Evolutionary conservation across 2,329 filamentous ascomycete genomes (phyloP).

Genomic region (Fusarium metavorans): DNA sequence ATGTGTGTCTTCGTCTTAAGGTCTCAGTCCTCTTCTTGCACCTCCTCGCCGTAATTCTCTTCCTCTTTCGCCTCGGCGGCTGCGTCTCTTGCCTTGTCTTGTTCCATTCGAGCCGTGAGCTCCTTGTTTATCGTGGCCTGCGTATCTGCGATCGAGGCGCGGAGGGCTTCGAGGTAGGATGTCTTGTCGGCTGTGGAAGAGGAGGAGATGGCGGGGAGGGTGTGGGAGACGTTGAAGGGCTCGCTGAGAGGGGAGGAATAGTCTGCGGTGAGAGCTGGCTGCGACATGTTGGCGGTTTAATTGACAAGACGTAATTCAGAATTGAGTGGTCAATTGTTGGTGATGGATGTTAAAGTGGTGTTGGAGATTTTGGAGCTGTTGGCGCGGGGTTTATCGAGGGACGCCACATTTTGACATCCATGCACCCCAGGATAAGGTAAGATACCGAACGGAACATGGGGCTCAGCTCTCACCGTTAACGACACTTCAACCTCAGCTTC

Average conservation of each 20-base stretch:
- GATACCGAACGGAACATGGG: not conserved
- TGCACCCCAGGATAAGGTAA: constrained; percentile 1
- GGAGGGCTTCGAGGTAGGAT: constrained; percentile 70
- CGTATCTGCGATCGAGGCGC: constrained; percentile 66
- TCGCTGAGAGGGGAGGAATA: constrained; percentile 66
- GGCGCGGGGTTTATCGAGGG: constrained; percentile 36
- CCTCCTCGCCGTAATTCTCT: constrained; percentile 88
- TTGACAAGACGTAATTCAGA: not conserved
- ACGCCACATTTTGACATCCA: constrained; percentile 30
- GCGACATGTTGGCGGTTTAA: constrained; percentile 29
- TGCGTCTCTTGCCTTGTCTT: constrained; percentile 70
- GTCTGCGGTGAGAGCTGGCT: constrained; percentile 52
- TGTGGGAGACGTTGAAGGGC: constrained; percentile 58
- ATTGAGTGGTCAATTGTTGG: not conserved
- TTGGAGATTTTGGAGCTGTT: constrained; percentile 13
- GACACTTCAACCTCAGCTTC: constrained; percentile 6
- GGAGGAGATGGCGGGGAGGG: constrained; percentile 52
- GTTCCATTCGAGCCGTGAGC: constrained; percentile 79
- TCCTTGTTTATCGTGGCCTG: constrained; percentile 77
- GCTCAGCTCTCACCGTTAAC: constrained; percentile 13
- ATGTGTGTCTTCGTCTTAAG: not conserved
- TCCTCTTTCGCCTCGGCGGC: constrained; percentile 72
- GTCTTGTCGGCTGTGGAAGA: constrained; percentile 63
- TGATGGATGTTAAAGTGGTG: not conserved
- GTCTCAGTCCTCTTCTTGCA: constrained; percentile 70